These are phyloP conservation scores for Lachnellula hyalina DNA, from an alignment of 2,329 filamentous ascomycete genomes.

Conservation along the genomic window DNA sequence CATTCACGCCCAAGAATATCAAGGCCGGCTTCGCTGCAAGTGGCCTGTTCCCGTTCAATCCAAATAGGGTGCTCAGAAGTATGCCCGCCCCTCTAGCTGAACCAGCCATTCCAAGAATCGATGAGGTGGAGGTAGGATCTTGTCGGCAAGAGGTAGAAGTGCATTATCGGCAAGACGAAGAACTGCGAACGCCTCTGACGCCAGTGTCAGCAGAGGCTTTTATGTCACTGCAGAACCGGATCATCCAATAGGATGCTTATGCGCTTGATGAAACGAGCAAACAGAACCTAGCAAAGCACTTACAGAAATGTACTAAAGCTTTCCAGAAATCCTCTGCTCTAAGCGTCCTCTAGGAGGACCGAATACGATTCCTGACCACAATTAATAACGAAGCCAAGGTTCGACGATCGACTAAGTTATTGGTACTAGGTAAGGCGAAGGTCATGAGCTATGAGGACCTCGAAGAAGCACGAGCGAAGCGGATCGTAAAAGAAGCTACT, in stretches of 20 bases:
- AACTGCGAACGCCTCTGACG: slow-evolving; percentile 27
- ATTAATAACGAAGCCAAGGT: slow-evolving; percentile 20
- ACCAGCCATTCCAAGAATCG: slow-evolving; percentile 15
- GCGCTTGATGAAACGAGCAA: slow-evolving; percentile 22
- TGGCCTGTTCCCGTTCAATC: slow-evolving; percentile 24
- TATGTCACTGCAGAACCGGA: slow-evolving; percentile 16
- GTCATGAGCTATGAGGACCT: slow-evolving; percentile 32
- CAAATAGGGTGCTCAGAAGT: slow-evolving; percentile 28
- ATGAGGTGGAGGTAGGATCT: slow-evolving; percentile 4
- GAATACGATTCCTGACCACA: slow-evolving; percentile 25
- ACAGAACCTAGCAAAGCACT: slow-evolving; percentile 20
- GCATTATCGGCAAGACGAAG: slow-evolving; percentile 3
- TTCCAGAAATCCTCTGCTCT: slow-evolving; percentile 23
- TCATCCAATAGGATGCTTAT: slow-evolving; percentile 21
- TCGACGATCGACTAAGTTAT: slow-evolving; percentile 13
- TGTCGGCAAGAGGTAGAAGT: slow-evolving; percentile 3
- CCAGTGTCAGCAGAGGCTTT: slow-evolving; percentile 23
- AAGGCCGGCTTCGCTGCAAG: slow-evolving; percentile 22
- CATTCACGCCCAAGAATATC: slow-evolving; percentile 26
- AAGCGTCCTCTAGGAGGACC: slow-evolving; percentile 25
- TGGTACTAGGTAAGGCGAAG: slow-evolving; percentile 19
- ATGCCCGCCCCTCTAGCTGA: slow-evolving; percentile 22
- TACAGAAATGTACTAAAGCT: slow-evolving; percentile 26
- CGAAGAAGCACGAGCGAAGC: slow-evolving; percentile 17
- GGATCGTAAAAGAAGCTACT: slow-evolving; percentile 10